These are phyloP conservation scores for Phoma sp. DNA, from an alignment of 2,329 filamentous ascomycete genomes.

Conservation along the genomic window DNA sequence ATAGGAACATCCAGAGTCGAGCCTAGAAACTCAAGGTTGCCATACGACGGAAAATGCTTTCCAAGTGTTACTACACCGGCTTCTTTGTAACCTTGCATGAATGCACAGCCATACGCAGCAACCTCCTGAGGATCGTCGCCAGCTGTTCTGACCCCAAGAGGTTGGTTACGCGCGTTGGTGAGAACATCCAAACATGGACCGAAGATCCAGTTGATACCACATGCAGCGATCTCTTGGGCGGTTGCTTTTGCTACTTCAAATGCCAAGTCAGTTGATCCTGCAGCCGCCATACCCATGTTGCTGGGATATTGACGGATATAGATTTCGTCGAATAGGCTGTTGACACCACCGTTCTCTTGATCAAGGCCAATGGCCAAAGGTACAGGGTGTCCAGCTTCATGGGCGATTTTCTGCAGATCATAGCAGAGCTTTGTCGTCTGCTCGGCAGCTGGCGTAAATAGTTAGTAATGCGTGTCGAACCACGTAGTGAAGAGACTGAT, in stretches of 20 bases:
- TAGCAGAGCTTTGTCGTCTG: conserved; percentile 87
- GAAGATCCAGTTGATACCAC: conserved; percentile 94
- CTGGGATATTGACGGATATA: conserved; percentile 97
- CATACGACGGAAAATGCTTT: conserved; percentile 96
- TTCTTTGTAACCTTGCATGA: conserved; percentile 91
- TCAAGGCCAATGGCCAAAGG: conserved; percentile 90
- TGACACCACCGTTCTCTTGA: conserved; percentile 97
- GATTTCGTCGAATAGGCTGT: conserved; percentile 93
- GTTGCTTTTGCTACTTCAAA: conserved; percentile 93
- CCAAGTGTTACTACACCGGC: conserved; percentile 88
- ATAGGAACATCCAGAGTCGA: conserved; percentile 92
- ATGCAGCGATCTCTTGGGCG: conserved; percentile 87
- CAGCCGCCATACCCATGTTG: conserved; percentile 95
- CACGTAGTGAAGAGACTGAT: conserved; percentile 15
- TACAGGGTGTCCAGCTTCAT: conserved; percentile 85
- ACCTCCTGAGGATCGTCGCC: conserved; percentile 96
- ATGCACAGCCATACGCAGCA: conserved; percentile 87
- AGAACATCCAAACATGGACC: conserved; percentile 93
- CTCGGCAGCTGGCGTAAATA: conserved; percentile 71
- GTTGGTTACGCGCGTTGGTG: conserved; percentile 90
- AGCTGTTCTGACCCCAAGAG: conserved; percentile 84
- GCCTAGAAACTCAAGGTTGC: conserved; percentile 90
- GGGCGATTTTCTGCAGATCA: conserved; percentile 90
- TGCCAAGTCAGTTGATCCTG: conserved; percentile 81
- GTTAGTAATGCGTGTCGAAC: conserved; percentile 27